Evolutionary conservation across 257 asterid genomes (phyloP).

Genomic region (Solanum paucissectum): DNA sequence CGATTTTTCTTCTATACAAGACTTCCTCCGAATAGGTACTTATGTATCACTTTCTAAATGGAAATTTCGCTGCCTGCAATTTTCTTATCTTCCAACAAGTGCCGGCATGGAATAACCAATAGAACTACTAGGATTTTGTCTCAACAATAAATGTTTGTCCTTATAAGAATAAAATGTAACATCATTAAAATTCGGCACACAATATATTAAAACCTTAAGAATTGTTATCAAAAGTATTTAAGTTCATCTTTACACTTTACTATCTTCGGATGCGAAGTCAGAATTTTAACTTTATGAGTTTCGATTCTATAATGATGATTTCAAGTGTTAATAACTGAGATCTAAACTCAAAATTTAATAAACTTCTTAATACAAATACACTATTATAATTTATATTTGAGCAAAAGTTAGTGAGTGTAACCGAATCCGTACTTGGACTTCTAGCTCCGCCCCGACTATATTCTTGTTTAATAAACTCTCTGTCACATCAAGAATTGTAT

Average conservation of each 20-base stretch:
- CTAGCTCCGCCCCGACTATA: not conserved
- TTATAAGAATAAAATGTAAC: not conserved
- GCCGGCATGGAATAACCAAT: not conserved
- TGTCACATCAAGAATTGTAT: not conserved
- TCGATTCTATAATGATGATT: not conserved
- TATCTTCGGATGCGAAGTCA: not conserved
- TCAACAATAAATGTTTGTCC: not conserved
- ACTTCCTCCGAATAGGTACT: too few species aligned
- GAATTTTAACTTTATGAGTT: not conserved
- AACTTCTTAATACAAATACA: too few species aligned
- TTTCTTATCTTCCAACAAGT: not conserved
- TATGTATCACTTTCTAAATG: too few species aligned
- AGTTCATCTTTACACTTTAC: not conserved
- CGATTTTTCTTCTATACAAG: too few species aligned
- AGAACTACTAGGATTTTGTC: not conserved
- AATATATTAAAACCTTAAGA: not conserved
- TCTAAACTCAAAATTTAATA: not conserved
- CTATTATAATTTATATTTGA: not conserved
- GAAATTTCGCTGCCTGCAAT: not conserved
- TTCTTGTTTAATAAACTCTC: not conserved
- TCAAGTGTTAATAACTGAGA: not conserved
- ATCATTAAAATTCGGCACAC: not conserved
- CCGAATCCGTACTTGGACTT: not conserved
- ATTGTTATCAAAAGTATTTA: not conserved
- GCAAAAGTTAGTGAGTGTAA: not conserved